phyloP scores from a whole-genome alignment of 2,329 filamentous ascomycete genomes.

The Onygenales sp. region DNA sequence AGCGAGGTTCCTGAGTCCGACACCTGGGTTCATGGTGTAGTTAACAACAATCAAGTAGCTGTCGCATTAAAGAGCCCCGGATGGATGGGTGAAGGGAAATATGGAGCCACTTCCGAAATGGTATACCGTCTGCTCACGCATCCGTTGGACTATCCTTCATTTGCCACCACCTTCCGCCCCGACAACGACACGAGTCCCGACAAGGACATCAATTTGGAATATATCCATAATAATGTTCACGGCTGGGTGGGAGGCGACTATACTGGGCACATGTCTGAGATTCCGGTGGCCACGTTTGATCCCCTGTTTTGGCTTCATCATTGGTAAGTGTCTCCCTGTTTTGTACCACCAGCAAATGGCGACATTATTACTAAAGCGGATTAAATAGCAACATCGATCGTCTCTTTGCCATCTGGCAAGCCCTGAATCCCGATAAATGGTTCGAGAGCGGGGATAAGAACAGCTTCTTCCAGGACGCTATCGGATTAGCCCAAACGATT shows the following conservation, averaged over 20 bases:
- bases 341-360: background rate
- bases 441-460: slow-evolving; percentile 1
- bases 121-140: slow-evolving; percentile 13
- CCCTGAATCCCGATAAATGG: slow-evolving; percentile 4
- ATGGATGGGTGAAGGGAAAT: slow-evolving; percentile 7
- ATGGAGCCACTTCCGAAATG: slow-evolving; percentile 12
- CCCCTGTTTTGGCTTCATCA: slow-evolving; percentile 31
- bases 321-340: background rate
- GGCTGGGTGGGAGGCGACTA: slow-evolving; percentile 46
- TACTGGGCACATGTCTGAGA: slow-evolving; percentile 58
- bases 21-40: slow-evolving; percentile 11
- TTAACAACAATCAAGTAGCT: slow-evolving; percentile 15
- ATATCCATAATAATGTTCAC: slow-evolving; percentile 39
- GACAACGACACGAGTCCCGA: slow-evolving; percentile 7
- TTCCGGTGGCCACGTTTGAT: slow-evolving; percentile 69
- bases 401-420: slow-evolving; percentile 2
- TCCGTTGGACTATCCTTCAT: slow-evolving; percentile 11
- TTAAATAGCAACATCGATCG: slow-evolving; percentile 1
- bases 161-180: slow-evolving; percentile 17
- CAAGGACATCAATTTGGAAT: slow-evolving; percentile 25
- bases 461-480: slow-evolving; percentile 2
- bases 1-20: slow-evolving; percentile 16
- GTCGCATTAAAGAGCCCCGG: slow-evolving; percentile 9
- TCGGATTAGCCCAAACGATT: background rate
- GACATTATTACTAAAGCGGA: background rate